Base-by-base conservation (phyloP, 2,329 filamentous ascomycete species). In the Chaetomiaceae sp. region DNA sequence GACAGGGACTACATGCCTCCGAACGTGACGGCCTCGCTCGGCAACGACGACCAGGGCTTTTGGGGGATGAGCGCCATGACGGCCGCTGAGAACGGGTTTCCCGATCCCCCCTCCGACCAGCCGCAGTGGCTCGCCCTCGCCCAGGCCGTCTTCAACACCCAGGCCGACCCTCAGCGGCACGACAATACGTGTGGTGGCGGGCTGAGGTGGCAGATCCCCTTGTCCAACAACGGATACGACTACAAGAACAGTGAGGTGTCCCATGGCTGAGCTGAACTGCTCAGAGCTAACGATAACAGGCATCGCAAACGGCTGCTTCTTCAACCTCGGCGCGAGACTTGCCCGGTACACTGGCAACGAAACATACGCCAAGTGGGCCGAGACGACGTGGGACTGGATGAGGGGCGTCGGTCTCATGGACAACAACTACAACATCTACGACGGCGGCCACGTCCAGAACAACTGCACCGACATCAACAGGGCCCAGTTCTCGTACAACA, bases 181-280 rank as follows among this genome's bases (percentile, higher is more conserved):
- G 78, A 76, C 5, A 66, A 74, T 0, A 75, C 74, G 1, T 91
- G 88, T 63, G 74, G 76, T 20, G 88, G 88, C 59, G 88, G 88
- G 9, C 65, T 91, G 61, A 76, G 87, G 62, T 90, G 87, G 87
- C 88, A 94, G 72, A 87, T 92, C 55, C 88, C 84, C 53, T 74
- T 80, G 1, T 84, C 85, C 60, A 90, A 91, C 65, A 77, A 75
- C 27, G 89, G 89, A 22, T 94, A 88, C 68, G 79, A 84, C 64
- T 91, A 91, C 74, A 92, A 84, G 68, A 84, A 84, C 62, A 84
- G 83, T 61, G 78, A 56, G 60, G 1, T 9, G 8, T 1, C 7
- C 31, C 19, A 8, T 33, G 3, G 2, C 9, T 9, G 23, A 6
- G 14, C 22, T 12, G 72, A 80, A 1, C 6, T 31, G 77, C 19